These are phyloP conservation scores for Ceratocystis destructans DNA, from an alignment of 2,329 filamentous ascomycete genomes.

Conservation along the genomic window DNA sequence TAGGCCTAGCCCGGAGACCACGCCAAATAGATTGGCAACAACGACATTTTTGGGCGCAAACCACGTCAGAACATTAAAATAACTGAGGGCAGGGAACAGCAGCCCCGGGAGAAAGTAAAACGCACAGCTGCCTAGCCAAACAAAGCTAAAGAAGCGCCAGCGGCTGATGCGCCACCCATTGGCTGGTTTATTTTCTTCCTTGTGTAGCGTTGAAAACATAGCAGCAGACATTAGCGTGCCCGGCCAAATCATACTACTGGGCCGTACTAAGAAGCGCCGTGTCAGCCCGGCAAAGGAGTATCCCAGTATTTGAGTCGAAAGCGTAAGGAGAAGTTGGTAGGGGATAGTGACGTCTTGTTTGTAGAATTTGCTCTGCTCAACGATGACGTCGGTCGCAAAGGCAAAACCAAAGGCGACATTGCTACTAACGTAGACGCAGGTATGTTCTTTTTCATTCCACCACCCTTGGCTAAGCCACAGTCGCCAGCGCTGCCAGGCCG, in stretches of 20 bases:
- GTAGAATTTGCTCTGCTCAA: slow-evolving; percentile 82
- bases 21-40: slow-evolving; percentile 72
- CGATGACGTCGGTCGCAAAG: slow-evolving; percentile 79
- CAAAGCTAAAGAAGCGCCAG: slow-evolving; percentile 69
- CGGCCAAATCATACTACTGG: slow-evolving; percentile 85
- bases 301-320: slow-evolving; percentile 75
- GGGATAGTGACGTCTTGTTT: slow-evolving; percentile 61
- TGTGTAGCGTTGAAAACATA: slow-evolving; percentile 80
- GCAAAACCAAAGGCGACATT: slow-evolving; percentile 84
- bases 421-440: slow-evolving; percentile 77
- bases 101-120: slow-evolving; percentile 82
- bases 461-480: slow-evolving; percentile 65
- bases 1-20: slow-evolving; percentile 68
- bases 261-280: slow-evolving; percentile 66
- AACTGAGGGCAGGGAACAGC: slow-evolving; percentile 70
- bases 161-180: slow-evolving; percentile 72
- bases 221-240: slow-evolving; percentile 76
- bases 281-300: slow-evolving; percentile 78
- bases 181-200: slow-evolving; percentile 66
- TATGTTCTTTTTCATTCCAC: slow-evolving; percentile 84
- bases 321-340: slow-evolving; percentile 69
- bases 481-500: slow-evolving; percentile 34
- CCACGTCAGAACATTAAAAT: slow-evolving; percentile 83
- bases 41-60: slow-evolving; percentile 78
- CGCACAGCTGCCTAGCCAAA: slow-evolving; percentile 55